phyloP scores from a whole-genome alignment of 805 yeast genomes.

The Pachysolen tannophilus region DNA sequence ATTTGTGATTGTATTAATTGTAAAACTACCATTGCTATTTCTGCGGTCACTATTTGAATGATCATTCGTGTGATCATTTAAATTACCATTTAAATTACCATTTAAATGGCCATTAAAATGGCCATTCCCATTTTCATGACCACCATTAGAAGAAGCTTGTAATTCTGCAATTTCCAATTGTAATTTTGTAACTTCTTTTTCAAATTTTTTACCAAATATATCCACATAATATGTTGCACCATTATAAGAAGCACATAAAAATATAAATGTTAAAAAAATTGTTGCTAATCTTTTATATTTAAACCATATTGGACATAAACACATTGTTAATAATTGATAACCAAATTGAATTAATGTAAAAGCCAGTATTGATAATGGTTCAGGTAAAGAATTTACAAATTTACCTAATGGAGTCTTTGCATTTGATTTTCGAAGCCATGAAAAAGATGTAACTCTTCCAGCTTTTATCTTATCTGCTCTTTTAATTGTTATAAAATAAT shows the following conservation, averaged over 20 bases:
- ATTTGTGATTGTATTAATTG: too few species aligned
- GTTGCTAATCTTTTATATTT: slow-evolving; percentile 59
- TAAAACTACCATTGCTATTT: too few species aligned
- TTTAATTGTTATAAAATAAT: slow-evolving; percentile 82
- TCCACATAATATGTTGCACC: slow-evolving; percentile 96
- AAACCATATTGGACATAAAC: slow-evolving; percentile 85
- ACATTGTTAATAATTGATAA: slow-evolving; percentile 83
- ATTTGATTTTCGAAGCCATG: slow-evolving; percentile 69
- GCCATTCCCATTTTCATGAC: too few species aligned
- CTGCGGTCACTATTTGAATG: too few species aligned
- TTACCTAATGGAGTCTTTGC: slow-evolving; percentile 57
- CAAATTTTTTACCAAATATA: slow-evolving; percentile 82
- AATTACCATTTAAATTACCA: too few species aligned
- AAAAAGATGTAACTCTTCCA: slow-evolving; percentile 84
- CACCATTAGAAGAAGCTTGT: too few species aligned
- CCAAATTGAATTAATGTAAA: slow-evolving; percentile 81
- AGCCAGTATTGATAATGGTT: slow-evolving; percentile 78
- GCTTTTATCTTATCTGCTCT: slow-evolving; percentile 73
- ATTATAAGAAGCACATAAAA: slow-evolving; percentile 73
- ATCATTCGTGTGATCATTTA: too few species aligned
- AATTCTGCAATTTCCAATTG: slow-evolving; percentile 63
- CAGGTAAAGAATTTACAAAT: slow-evolving; percentile 76
- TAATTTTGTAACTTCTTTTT: slow-evolving; percentile 71
- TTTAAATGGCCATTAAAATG: too few species aligned
- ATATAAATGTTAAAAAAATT: slow-evolving; percentile 62